Conservation (phyloP, 352 stramenopile genomes). For the Phytophthora vignae region DNA sequence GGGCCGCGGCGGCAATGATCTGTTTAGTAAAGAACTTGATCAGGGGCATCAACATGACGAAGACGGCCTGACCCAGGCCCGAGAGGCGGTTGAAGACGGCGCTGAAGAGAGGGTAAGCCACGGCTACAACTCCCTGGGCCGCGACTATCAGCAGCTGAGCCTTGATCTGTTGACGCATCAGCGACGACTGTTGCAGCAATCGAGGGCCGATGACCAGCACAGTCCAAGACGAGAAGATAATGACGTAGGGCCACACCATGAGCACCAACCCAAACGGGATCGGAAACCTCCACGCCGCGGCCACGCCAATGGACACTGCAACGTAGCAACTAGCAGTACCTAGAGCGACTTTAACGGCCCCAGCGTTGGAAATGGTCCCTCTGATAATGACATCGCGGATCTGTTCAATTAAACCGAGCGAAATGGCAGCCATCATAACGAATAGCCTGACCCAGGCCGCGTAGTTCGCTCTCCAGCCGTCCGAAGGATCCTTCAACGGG, state of each 20-base stretch:
- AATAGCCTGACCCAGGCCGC: constrained; percentile 21
- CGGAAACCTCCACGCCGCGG: constrained; percentile 12
- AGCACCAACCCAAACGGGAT: constrained; percentile 13
- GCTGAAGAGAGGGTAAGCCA: constrained; percentile 26
- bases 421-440: constrained; percentile 12
- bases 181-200: background rate
- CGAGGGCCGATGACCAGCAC: constrained; percentile 9
- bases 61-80: constrained; percentile 4
- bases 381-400: constrained; percentile 4
- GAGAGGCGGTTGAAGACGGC: constrained; percentile 12
- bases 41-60: constrained; percentile 11
- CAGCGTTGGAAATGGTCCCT: constrained; percentile 1
- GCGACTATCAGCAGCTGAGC: constrained; percentile 6
- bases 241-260: constrained; percentile 2
- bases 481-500: constrained; percentile 17
- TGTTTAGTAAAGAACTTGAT: constrained; percentile 12
- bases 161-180: constrained; percentile 7
- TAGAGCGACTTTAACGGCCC: constrained; percentile 5
- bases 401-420: constrained; percentile 18
- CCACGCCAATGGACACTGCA: constrained; percentile 13
- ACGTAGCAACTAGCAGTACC: constrained; percentile 10
- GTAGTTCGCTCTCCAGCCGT: constrained; percentile 28
- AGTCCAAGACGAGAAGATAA: constrained; percentile 7
- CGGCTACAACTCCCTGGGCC: constrained; percentile 3
- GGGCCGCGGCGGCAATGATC: background rate